Conservation (phyloP, 345 rosid genomes). For the Eucalyptus cladocalyx region DNA sequence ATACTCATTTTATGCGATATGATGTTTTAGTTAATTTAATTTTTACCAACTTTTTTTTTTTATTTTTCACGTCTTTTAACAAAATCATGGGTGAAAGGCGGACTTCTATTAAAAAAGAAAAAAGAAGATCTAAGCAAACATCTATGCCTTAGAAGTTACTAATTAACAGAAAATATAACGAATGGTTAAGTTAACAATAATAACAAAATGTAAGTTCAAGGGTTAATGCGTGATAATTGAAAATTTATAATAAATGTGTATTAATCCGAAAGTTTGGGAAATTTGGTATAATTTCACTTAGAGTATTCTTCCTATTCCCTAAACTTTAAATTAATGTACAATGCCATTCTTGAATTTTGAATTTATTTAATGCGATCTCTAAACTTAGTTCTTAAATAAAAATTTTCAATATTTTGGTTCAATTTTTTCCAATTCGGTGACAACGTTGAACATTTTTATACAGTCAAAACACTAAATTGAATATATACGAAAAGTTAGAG, state of each 20-base stretch:
- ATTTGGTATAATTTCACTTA: neutral
- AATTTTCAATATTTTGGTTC: too few relatives aligned
- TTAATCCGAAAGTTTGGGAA: too few relatives aligned
- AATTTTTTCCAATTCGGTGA: too few relatives aligned
- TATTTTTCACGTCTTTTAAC: neutral
- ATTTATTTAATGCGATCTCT: too few relatives aligned
- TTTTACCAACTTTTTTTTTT: neutral
- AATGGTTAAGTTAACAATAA: neutral
- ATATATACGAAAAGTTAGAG: too few relatives aligned
- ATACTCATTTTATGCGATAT: neutral
- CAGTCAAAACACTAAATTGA: too few relatives aligned
- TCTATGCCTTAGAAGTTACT: neutral
- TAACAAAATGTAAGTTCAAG: neutral
- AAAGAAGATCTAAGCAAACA: neutral
- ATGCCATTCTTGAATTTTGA: accelerated
- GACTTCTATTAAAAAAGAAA: neutral
- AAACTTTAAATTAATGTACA: too few relatives aligned
- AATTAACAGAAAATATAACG: neutral
- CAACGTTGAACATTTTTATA: too few relatives aligned
- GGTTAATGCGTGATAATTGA: neutral
- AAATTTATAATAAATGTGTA: neutral
- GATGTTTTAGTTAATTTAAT: neutral
- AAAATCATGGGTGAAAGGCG: neutral
- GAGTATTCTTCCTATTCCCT: neutral
- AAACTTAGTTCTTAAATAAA: too few relatives aligned